A percentile compares a stretch with the other conserved stretches of the same genome.
Evolutionary conservation across 805 yeast genomes (phyloP).

Genomic region (Yarrowia porcina): DNA sequence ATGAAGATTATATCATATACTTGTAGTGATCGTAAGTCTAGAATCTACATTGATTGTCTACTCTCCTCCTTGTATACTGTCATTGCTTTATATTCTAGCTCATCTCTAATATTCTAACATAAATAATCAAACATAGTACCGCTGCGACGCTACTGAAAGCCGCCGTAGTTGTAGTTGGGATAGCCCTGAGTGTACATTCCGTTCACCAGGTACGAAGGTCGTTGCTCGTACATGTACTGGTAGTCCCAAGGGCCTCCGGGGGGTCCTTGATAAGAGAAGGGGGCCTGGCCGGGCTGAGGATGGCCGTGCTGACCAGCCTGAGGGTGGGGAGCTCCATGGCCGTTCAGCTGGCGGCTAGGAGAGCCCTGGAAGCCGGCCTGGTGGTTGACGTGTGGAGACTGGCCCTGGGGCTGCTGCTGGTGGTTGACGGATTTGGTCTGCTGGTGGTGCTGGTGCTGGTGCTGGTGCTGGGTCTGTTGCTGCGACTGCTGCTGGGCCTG

Average conservation of each 20-base stretch:
- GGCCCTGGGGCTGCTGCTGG: neutral
- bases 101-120: constrained; percentile 26
- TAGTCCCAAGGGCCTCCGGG: constrained; percentile 23
- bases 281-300: constrained; percentile 1
- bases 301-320: neutral
- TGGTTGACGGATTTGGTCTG: neutral
- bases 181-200: constrained; percentile 24
- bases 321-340: neutral
- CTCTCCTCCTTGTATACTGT: neutral
- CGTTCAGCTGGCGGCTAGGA: constrained; percentile 1
- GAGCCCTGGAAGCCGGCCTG: constrained; percentile 19
- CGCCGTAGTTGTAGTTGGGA: constrained; percentile 25
- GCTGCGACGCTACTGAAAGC: neutral
- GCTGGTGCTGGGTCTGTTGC: neutral
- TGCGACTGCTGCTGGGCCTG: neutral
- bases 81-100: constrained; percentile 24
- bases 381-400: neutral
- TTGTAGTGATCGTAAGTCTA: too few relatives aligned
- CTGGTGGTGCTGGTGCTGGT: neutral
- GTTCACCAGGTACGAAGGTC: constrained; percentile 22
- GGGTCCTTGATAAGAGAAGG: constrained; percentile 18
- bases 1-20: too few relatives aligned
- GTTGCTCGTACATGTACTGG: constrained; percentile 24
- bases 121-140: constrained; percentile 21
- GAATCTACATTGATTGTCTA: too few relatives aligned